A percentile compares a stretch with the other conserved stretches of the same genome.
Evolutionary conservation across 2,329 filamentous ascomycete genomes (phyloP).

Genomic region (Colletotrichum liriopes): DNA sequence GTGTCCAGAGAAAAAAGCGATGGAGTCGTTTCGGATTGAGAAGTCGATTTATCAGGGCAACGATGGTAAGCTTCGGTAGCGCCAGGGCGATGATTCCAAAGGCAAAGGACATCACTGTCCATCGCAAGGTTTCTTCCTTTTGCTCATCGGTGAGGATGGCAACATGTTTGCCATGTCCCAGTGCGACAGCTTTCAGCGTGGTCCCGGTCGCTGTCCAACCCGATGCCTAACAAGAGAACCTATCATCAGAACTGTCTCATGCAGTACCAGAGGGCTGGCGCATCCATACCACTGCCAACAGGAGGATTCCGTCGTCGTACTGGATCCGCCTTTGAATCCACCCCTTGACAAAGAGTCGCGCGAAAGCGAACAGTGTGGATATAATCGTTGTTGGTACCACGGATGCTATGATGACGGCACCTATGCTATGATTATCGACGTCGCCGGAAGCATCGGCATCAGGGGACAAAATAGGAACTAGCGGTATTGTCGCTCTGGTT

Average conservation of each 20-base stretch:
- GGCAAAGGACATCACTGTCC: constrained; percentile 55
- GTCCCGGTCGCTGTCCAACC: constrained; percentile 34
- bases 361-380: constrained; percentile 29
- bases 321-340: constrained; percentile 29
- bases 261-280: too few relatives aligned
- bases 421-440: constrained; percentile 17
- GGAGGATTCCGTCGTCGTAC: constrained; percentile 31
- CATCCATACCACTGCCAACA: constrained; percentile 21
- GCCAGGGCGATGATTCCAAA: constrained; percentile 57
- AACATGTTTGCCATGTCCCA: constrained; percentile 59
- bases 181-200: constrained; percentile 48
- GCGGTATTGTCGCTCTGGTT: constrained; percentile 28
- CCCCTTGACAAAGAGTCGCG: constrained; percentile 32
- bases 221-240: constrained; percentile 2
- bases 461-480: constrained; percentile 6
- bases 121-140: constrained; percentile 51
- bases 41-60: constrained; percentile 55
- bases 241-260: background rate
- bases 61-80: constrained; percentile 59
- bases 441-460: background rate
- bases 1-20: constrained; percentile 53
- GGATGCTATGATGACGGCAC: constrained; percentile 19
- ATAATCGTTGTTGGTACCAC: constrained; percentile 30
- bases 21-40: constrained; percentile 55
- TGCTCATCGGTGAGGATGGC: constrained; percentile 49